Conservation (phyloP, 768 basidiomycete genomes). For the Tephrocybe sp. region DNA sequence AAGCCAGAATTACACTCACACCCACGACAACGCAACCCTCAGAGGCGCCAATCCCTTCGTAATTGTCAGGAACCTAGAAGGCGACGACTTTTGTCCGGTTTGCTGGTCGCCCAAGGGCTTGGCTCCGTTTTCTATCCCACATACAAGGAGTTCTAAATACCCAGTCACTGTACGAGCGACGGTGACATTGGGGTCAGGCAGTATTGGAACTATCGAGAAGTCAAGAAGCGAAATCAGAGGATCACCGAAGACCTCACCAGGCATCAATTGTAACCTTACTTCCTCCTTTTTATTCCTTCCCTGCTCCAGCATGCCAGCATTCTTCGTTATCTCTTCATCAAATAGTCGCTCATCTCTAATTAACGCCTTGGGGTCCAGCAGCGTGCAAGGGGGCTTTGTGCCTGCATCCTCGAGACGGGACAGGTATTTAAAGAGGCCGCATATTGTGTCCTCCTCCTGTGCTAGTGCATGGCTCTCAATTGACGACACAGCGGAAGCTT, state of each 20-base stretch:
- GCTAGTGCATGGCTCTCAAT: neutral
- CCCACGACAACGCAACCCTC: slow-evolving; percentile 63
- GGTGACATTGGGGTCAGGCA: slow-evolving; percentile 48
- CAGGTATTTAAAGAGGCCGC: slow-evolving; percentile 5
- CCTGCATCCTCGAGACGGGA: slow-evolving; percentile 4
- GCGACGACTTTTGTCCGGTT: slow-evolving; percentile 1
- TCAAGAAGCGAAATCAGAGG: neutral
- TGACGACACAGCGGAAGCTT: slow-evolving; percentile 7
- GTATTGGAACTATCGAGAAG: slow-evolving; percentile 45
- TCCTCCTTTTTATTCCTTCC: slow-evolving; percentile 5
- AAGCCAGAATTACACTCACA: slow-evolving; percentile 35
- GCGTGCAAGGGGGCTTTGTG: slow-evolving; percentile 11
- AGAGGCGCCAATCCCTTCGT: slow-evolving; percentile 59
- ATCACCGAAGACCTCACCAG: neutral
- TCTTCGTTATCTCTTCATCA: slow-evolving; percentile 35
- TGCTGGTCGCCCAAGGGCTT: neutral
- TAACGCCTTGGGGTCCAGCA: slow-evolving; percentile 26
- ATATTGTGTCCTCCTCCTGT: slow-evolving; percentile 8
- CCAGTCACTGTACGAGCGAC: neutral
- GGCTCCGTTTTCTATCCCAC: neutral
- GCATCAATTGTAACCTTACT: slow-evolving; percentile 20
- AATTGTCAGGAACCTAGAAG: slow-evolving; percentile 42
- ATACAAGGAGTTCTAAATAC: slow-evolving; percentile 8
- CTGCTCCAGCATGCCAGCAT: neutral
- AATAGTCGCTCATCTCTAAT: slow-evolving; percentile 59